These are phyloP conservation scores for Fusarium lyarnte DNA, from an alignment of 2,329 filamentous ascomycete species.

Conservation along the genomic window DNA sequence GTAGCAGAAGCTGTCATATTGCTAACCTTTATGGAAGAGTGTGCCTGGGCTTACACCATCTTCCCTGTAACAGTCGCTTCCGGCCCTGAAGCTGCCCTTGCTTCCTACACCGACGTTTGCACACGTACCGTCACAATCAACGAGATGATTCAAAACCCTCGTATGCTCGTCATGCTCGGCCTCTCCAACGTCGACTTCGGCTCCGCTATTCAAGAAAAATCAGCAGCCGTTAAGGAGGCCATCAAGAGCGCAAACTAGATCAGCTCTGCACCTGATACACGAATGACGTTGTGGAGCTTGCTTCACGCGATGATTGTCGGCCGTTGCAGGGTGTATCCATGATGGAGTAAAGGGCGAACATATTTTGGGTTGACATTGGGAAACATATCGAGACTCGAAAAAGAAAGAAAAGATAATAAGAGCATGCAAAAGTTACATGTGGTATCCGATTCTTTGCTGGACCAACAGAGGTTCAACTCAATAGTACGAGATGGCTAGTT, in stretches of 20 bases:
- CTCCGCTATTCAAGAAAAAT: conserved; percentile 40
- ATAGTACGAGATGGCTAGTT: not conserved
- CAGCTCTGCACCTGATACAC: not conserved
- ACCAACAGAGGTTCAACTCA: not conserved
- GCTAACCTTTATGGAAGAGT: not conserved
- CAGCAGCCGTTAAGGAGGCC: conserved; percentile 41
- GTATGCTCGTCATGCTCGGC: conserved; percentile 48
- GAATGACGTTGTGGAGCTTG: conserved; percentile 22
- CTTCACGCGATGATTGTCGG: conserved; percentile 10
- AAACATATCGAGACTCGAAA: not conserved
- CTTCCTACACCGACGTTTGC: conserved; percentile 45
- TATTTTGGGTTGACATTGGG: not conserved
- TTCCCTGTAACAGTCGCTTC: conserved; percentile 21
- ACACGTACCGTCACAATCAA: conserved; percentile 46
- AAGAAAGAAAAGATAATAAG: not conserved
- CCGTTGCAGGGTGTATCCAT: not conserved
- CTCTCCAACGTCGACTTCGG: conserved; percentile 45
- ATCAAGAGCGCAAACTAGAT: not conserved
- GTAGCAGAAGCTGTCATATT: conserved; percentile 19
- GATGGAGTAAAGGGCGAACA: not conserved
- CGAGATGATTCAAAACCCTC: conserved; percentile 45
- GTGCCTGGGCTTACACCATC: not conserved
- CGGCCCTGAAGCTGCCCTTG: conserved; percentile 36
- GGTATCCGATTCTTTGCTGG: not conserved
- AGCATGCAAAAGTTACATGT: not conserved